These are phyloP conservation scores for Beauveria sp. DNA, from an alignment of 2,329 filamentous ascomycete genomes.

Conservation along the genomic window DNA sequence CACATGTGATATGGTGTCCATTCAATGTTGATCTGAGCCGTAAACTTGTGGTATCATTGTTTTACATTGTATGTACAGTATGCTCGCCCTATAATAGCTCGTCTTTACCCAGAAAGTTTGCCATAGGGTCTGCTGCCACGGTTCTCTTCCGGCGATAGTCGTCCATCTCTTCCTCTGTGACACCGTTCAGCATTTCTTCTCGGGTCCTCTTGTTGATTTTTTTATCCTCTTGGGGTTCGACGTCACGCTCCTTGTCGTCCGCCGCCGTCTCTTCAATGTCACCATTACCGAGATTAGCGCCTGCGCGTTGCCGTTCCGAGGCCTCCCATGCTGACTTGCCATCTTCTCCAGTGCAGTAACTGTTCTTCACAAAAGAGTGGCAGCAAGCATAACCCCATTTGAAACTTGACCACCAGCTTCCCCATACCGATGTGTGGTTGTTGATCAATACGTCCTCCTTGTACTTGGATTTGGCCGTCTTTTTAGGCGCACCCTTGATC, in stretches of 20 bases:
- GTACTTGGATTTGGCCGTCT: conserved; percentile 81
- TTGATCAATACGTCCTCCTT: conserved; percentile 78
- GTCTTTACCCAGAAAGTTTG: conserved; percentile 67
- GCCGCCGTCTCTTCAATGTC: conserved; percentile 18
- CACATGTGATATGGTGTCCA: neutral
- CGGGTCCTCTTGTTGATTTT: conserved; percentile 62
- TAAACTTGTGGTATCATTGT: conserved; percentile 5
- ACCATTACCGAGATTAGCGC: conserved; percentile 28
- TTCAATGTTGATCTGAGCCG: neutral
- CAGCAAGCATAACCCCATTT: conserved; percentile 96
- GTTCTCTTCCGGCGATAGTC: conserved; percentile 71
- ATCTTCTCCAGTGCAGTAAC: conserved; percentile 90
- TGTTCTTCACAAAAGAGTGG: conserved; percentile 89
- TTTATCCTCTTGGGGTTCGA: conserved; percentile 19
- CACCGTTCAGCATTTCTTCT: conserved; percentile 69
- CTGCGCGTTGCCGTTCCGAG: conserved; percentile 54
- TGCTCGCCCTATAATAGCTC: conserved; percentile 37
- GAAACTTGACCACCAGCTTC: conserved; percentile 95
- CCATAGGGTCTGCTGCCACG: conserved; percentile 79
- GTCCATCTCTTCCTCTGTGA: conserved; percentile 80
- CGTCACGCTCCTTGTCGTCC: conserved; percentile 23
- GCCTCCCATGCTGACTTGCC: conserved; percentile 76
- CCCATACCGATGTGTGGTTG: conserved; percentile 91
- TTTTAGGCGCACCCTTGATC: conserved; percentile 79
- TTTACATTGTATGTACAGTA: conserved; percentile 20